These are phyloP conservation scores for Claviceps monticola DNA, from an alignment of 2,329 filamentous ascomycete species.

Conservation along the genomic window DNA sequence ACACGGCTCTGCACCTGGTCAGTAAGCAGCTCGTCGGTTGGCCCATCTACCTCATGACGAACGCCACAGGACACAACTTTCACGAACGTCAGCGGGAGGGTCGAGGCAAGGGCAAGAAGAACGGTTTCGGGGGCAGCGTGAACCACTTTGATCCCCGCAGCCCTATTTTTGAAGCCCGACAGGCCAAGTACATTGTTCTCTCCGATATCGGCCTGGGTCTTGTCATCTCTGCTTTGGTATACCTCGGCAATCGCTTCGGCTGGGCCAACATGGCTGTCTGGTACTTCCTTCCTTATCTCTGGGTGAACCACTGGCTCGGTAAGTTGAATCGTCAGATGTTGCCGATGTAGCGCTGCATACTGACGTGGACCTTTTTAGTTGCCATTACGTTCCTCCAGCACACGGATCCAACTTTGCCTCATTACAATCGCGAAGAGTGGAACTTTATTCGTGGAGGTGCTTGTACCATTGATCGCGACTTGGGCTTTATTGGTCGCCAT, in stretches of 20 bases:
- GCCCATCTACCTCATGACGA: constrained; percentile 81
- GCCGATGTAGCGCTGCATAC: background rate
- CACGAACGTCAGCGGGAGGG: constrained; percentile 86
- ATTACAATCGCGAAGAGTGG: constrained; percentile 80
- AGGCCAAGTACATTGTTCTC: constrained; percentile 73
- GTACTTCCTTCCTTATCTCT: constrained; percentile 91
- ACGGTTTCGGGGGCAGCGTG: constrained; percentile 66
- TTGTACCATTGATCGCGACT: constrained; percentile 92
- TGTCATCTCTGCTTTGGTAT: constrained; percentile 45
- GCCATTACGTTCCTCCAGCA: constrained; percentile 97
- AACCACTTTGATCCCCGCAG: constrained; percentile 89
- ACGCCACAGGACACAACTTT: constrained; percentile 92
- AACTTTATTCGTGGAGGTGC: constrained; percentile 88
- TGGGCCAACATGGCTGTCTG: constrained; percentile 80
- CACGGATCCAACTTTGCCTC: constrained; percentile 85
- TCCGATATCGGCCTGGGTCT: constrained; percentile 72
- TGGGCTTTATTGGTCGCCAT: constrained; percentile 84
- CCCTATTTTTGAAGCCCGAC: constrained; percentile 82
- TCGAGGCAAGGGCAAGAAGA: constrained; percentile 82
- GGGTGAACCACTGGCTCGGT: constrained; percentile 99
- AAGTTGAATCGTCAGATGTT: constrained; percentile 27
- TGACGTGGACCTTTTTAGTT: constrained; percentile 38
- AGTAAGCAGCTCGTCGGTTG: constrained; percentile 84
- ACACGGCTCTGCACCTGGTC: constrained; percentile 59
- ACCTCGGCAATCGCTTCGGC: constrained; percentile 64